These are phyloP conservation scores for Ciborinia camelliae DNA, from an alignment of 2,329 filamentous ascomycete species.

Conservation along the genomic window DNA sequence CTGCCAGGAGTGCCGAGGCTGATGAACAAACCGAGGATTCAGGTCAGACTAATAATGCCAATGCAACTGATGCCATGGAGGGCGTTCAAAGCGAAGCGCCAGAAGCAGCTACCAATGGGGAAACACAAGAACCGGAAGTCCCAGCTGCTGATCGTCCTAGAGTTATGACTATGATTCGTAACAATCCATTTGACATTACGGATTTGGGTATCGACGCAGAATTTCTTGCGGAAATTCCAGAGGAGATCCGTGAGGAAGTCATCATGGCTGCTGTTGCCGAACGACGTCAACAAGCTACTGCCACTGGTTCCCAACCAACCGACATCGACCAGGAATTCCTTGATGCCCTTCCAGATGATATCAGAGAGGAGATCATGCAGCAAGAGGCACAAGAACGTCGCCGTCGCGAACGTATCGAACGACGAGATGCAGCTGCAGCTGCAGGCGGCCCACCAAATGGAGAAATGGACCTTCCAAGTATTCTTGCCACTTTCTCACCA, in stretches of 20 bases:
- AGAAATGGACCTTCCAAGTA: conserved; percentile 88
- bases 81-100: conserved; percentile 60
- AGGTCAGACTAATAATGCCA: conserved; percentile 26
- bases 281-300: conserved; percentile 72
- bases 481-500: conserved; percentile 85
- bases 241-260: conserved; percentile 94
- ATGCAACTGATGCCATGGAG: conserved; percentile 57
- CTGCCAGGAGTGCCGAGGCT: conserved; percentile 46
- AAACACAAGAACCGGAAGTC: conserved; percentile 36
- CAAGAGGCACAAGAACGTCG: conserved; percentile 88
- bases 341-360: conserved; percentile 84
- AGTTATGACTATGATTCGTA: conserved; percentile 78
- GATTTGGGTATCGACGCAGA: conserved; percentile 91
- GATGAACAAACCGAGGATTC: conserved; percentile 39
- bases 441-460: conserved; percentile 49
- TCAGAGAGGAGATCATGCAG: conserved; percentile 85
- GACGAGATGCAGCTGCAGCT: conserved; percentile 61
- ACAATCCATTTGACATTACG: conserved; percentile 87
- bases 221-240: conserved; percentile 94
- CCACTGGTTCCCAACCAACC: conserved; percentile 67
- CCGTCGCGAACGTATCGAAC: conserved; percentile 79
- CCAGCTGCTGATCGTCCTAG: conserved; percentile 54
- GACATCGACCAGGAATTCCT: conserved; percentile 93
- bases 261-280: conserved; percentile 86
- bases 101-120: conserved; percentile 13